phyloP scores from a whole-genome alignment of 192 early-diverging fungal species.

The Diversispora epigaea region DNA sequence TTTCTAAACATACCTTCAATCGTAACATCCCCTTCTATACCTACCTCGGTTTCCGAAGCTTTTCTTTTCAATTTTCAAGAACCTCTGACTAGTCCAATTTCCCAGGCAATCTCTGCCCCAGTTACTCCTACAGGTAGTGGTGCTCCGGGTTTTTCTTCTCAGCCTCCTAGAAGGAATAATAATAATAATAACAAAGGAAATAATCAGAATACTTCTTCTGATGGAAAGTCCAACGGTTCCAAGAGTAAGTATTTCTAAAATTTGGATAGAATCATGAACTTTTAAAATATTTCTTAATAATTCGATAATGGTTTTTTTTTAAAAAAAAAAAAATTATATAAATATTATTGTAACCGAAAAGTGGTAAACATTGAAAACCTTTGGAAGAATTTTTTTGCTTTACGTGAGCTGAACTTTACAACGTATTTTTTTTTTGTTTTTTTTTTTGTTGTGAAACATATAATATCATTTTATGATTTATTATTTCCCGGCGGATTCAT shows the following conservation, averaged over 20 bases:
- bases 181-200: conserved; percentile 17
- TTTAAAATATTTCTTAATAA: no score
- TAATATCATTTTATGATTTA: no score
- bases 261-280: background rate
- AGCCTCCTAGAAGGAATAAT: conserved; percentile 27
- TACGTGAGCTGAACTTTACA: no score
- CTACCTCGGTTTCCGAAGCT: conserved; percentile 13
- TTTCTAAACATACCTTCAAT: conserved; percentile 31
- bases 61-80: conserved; percentile 23
- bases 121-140: conserved; percentile 26
- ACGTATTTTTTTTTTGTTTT: no score
- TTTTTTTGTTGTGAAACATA: no score
- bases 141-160: background rate
- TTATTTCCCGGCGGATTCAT: no score
- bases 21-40: conserved; percentile 23
- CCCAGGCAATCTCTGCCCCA: conserved; percentile 31
- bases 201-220: background rate
- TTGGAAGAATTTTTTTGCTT: no score
- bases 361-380: no score
- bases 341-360: no score
- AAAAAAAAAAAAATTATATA: no score
- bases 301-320: no score
- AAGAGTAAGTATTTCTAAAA: conserved; percentile 20
- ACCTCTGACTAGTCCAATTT: conserved; percentile 19
- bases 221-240: conserved; percentile 20